Conservation (phyloP, 2,329 filamentous ascomycete genomes). For the Juglanconis sp. region DNA sequence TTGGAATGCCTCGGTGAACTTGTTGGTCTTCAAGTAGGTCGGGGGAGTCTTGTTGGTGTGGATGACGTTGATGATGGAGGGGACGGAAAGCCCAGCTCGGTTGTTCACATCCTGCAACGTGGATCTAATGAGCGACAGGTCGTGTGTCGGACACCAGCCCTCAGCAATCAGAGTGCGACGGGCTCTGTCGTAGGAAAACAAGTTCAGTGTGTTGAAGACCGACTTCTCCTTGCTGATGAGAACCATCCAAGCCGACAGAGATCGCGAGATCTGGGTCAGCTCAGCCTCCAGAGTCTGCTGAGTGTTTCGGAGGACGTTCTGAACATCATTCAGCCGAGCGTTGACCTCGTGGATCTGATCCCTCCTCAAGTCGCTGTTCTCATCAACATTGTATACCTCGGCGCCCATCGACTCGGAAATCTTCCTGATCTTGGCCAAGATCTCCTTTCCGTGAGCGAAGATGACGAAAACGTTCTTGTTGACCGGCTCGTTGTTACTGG, state of each 20-base stretch:
- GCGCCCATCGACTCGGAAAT: constrained; percentile 97
- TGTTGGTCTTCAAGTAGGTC: constrained; percentile 97
- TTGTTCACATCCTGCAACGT: constrained; percentile 97
- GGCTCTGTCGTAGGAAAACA: constrained; percentile 94
- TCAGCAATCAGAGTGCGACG: constrained; percentile 96
- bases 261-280: constrained; percentile 88
- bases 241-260: constrained; percentile 94
- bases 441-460: constrained; percentile 97
- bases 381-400: constrained; percentile 93
- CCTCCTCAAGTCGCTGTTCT: constrained; percentile 90
- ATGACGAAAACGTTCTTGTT: constrained; percentile 99
- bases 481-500: constrained; percentile 84
- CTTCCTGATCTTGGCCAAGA: constrained; percentile 97
- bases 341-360: constrained; percentile 99
- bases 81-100: constrained; percentile 90
- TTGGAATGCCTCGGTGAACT: constrained; percentile 96
- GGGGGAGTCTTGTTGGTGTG: constrained; percentile 95
- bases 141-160: constrained; percentile 94
- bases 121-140: constrained; percentile 82
- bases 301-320: constrained; percentile 90
- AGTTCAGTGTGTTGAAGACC: constrained; percentile 91
- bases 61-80: constrained; percentile 98
- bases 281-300: constrained; percentile 92
- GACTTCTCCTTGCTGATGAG: constrained; percentile 98
- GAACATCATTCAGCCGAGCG: constrained; percentile 82